Percentiles rank a stretch among this genome's conserved stretches.
These are phyloP conservation scores for Asparagopsis taxiformis DNA, from an alignment of 31 red algal species.

Conservation along the genomic window DNA sequence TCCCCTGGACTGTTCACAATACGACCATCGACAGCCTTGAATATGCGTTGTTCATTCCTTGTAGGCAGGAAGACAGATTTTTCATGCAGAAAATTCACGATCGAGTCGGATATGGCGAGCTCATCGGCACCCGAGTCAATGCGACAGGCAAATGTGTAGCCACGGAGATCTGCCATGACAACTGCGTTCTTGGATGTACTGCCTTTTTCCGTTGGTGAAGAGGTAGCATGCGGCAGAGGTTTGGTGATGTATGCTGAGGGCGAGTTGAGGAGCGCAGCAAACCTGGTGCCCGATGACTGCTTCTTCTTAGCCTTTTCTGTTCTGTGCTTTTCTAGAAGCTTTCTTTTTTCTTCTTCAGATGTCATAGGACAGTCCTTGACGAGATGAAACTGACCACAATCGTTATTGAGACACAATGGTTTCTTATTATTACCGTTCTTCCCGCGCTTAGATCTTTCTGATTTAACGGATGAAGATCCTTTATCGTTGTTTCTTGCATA, in stretches of 20 bases:
- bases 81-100: conserved; percentile 18
- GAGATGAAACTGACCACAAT: conserved; percentile 6
- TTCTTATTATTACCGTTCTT: not conserved
- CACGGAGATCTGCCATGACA: conserved; percentile 2
- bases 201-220: no score
- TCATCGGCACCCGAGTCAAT: conserved; percentile 45
- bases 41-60: not conserved
- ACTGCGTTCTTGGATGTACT: no score
- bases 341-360: not conserved
- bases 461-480: not conserved
- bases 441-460: no score
- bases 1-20: not conserved
- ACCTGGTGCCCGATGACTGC: no score
- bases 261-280: no score
- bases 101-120: conserved; percentile 24
- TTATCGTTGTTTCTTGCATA: not conserved
- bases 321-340: not conserved
- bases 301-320: not conserved
- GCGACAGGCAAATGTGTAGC: conserved; percentile 25
- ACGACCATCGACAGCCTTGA: conserved; percentile 20
- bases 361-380: conserved; percentile 26
- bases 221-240: no score
- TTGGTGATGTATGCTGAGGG: no score
- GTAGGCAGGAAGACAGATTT: conserved; percentile 17
- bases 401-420: not conserved